Conservation (phyloP, 306 rosid genomes). For the Urtica urens region DNA sequence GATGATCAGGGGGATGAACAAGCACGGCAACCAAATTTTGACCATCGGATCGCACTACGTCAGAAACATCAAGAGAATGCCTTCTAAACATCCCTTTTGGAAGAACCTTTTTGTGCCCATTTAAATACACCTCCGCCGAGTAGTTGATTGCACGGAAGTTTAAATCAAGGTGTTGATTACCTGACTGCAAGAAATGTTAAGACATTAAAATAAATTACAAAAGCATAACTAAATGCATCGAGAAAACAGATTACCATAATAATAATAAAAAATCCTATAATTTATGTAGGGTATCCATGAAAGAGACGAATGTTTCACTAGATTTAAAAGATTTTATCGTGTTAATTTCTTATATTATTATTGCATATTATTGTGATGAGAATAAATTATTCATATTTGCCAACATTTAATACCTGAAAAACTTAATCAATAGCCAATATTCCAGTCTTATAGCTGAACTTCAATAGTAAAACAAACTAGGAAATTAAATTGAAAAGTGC, state of each 20-base stretch:
- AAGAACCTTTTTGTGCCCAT: constrained; percentile 54
- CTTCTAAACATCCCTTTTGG: constrained; percentile 94
- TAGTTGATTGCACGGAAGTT: constrained; percentile 87
- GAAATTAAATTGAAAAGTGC: background rate
- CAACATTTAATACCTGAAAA: background rate
- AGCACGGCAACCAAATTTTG: constrained; percentile 78
- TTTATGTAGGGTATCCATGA: no score
- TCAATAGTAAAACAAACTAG: background rate
- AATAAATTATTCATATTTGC: background rate
- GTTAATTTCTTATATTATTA: no score
- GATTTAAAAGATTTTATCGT: no score
- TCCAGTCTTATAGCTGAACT: background rate
- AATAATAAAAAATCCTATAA: no score
- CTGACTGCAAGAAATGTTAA: constrained; percentile 41
- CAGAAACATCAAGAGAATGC: constrained; percentile 76
- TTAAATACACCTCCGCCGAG: constrained; percentile 71
- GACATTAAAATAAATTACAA: background rate
- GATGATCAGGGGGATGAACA: constrained; percentile 96
- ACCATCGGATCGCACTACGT: constrained; percentile 54
- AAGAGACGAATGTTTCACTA: no score
- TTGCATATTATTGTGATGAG: no score
- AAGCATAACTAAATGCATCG: no score
- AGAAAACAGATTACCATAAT: no score
- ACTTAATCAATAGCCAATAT: background rate
- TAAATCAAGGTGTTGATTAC: constrained; percentile 57